Conservation (phyloP, 352 stramenopile genomes). For the Globisporangium spinosum region DNA sequence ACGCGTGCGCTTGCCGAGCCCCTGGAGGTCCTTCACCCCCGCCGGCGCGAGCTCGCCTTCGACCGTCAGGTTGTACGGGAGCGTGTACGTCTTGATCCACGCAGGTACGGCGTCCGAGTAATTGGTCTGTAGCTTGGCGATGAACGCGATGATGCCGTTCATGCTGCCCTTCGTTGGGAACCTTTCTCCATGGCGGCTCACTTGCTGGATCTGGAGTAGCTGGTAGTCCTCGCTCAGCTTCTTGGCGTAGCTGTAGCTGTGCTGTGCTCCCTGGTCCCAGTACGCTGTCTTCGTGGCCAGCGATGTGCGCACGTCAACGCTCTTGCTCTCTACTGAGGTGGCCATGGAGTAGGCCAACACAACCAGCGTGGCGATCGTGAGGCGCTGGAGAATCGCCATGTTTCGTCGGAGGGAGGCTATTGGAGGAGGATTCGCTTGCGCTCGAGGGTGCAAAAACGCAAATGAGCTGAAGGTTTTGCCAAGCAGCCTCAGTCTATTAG, state of each 20-base stretch:
- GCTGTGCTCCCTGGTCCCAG: conserved; percentile 24
- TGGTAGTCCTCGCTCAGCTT: not conserved
- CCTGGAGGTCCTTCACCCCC: conserved; percentile 37
- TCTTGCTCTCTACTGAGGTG: not conserved
- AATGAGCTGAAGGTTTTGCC: not conserved
- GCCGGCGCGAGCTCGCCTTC: conserved; percentile 35
- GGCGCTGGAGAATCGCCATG: not conserved
- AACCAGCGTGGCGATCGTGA: not conserved
- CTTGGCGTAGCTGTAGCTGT: not conserved
- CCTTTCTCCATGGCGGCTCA: conserved; percentile 52
- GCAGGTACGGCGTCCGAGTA: conserved; percentile 33
- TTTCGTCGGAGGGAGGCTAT: not conserved
- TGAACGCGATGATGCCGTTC: conserved; percentile 38
- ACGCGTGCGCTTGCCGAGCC: conserved; percentile 35
- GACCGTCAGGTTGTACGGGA: conserved; percentile 59
- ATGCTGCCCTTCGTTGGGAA: conserved; percentile 52
- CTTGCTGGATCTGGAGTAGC: conserved; percentile 51
- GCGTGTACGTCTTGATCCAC: conserved; percentile 54
- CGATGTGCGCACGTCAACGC: conserved; percentile 9
- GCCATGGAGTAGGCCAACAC: not conserved
- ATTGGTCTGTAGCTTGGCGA: conserved; percentile 46
- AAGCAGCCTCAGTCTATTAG: not conserved
- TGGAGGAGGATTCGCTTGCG: not conserved
- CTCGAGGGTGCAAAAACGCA: not conserved
- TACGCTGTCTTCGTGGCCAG: conserved; percentile 41